Evolutionary conservation across 768 basidiomycete species (phyloP).

Genomic region (Sutorius australiensis): DNA sequence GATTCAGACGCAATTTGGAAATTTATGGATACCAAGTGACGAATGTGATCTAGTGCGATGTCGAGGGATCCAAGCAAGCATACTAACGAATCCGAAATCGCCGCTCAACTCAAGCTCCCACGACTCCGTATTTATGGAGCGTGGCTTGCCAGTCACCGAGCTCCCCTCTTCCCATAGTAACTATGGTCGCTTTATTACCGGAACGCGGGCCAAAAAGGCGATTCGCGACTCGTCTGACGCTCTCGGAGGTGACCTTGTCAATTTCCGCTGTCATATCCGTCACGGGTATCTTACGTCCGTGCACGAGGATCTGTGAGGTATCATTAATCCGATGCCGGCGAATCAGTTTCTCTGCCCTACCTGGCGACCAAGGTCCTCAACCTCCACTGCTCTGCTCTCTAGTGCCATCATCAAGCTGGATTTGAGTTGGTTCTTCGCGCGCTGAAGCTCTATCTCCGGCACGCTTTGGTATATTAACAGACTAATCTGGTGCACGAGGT

Average conservation of each 20-base stretch:
- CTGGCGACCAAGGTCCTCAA: constrained; percentile 91
- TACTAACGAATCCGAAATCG: background rate
- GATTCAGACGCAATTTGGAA: background rate
- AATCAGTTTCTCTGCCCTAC: constrained; percentile 32
- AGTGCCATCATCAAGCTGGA: constrained; percentile 91
- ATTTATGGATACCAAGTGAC: background rate
- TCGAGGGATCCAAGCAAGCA: background rate
- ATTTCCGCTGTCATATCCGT: constrained; percentile 88
- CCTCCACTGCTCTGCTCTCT: constrained; percentile 79
- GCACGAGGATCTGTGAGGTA: constrained; percentile 65
- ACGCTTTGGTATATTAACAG: constrained; percentile 68
- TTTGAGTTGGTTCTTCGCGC: constrained; percentile 96
- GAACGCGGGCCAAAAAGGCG: constrained; percentile 68
- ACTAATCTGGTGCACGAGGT: constrained; percentile 86
- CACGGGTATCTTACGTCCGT: constrained; percentile 80
- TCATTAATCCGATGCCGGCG: background rate
- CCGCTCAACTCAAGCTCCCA: constrained; percentile 19
- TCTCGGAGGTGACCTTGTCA: constrained; percentile 66
- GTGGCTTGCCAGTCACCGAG: constrained; percentile 60
- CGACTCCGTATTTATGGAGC: constrained; percentile 70
- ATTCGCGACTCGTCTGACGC: constrained; percentile 71
- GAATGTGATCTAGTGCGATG: background rate
- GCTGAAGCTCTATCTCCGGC: constrained; percentile 63
- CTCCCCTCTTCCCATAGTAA: constrained; percentile 81
- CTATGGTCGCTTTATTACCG: constrained; percentile 68